Evolutionary conservation across 2,329 filamentous ascomycete genomes (phyloP), one percentile per base, ranked within the genome.

Genomic region (Mycosphaerella arachidis): DNA sequence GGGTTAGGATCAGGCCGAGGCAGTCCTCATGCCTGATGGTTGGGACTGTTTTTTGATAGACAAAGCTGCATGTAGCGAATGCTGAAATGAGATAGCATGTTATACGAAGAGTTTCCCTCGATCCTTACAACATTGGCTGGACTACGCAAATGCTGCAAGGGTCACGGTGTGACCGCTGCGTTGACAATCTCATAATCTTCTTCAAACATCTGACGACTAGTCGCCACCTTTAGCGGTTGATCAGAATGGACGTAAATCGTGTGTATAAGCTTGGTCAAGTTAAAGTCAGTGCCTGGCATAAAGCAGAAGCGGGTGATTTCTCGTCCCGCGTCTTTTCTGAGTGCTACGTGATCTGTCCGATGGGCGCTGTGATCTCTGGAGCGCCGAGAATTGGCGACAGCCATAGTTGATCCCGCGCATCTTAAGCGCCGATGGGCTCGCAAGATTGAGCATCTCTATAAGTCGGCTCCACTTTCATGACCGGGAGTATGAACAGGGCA

Each of bases 361-460:
- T 55, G 40, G 59, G 55, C 13, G 55, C 27, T 13, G 55, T 56
- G 24, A 61, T 9, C 43, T 61, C 55, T 24, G 59, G 59, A 27
- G 48, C 53, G 1, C 48, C 56, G 4, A 58, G 31, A 6, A 62
- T 48, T 13, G 59, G 56, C 6, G 59, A 24, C 3, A 62, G 13
- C 50, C 51, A 53, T 3, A 58, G 30, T 27, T 56, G 56, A n/a
- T 56, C 53, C 56, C 56, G 54, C 4, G 53, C 53, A 7, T 48
- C 59, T 20, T 53, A 52, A 18, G 31, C 4, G 46, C 13, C 10
- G 8, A n/a, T 20, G 6, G 5, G 13, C 2, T 3, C 10, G 5
- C 13, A n/a, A 29, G 29, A 40, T 40, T 1, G 31, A 20, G 55
- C 50, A 30, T 56, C 56, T 24, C 59, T 20, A 24, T 58, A 62